Evolutionary conservation across 73 alveolate species (phyloP).

Genomic region (Paramecium octaurelia): DNA sequence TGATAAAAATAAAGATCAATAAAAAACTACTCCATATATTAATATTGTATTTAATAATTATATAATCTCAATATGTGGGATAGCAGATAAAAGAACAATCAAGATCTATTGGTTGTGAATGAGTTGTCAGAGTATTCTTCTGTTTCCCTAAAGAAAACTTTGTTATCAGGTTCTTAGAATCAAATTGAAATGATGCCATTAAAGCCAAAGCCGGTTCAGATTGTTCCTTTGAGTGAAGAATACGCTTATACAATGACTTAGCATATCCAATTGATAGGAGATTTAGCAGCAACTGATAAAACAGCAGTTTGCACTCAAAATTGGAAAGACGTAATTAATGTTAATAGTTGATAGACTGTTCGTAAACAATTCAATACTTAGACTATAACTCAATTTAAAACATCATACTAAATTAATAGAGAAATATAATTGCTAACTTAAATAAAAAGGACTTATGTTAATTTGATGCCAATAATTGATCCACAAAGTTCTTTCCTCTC

Average conservation of each 20-base stretch:
- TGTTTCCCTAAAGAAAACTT: not conserved
- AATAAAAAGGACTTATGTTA: not conserved
- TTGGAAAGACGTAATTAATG: constrained; percentile 42
- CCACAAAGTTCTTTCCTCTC: constrained; percentile 38
- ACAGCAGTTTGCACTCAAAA: not conserved
- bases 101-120: not conserved
- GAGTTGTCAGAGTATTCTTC: constrained; percentile 1
- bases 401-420: constrained; percentile 31
- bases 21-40: not conserved
- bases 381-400: not conserved
- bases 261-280: constrained; percentile 35
- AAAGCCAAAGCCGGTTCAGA: not conserved
- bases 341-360: not conserved
- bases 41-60: not conserved
- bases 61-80: not conserved
- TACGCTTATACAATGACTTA: not conserved
- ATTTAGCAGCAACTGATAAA: constrained; percentile 23
- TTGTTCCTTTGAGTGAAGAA: not conserved
- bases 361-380: not conserved
- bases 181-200: not conserved
- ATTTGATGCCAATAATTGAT: constrained; percentile 39
- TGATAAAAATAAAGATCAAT: not conserved
- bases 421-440: not conserved
- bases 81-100: not conserved
- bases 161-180: not conserved